Conservation (phyloP, 1,139 yeast genomes). For the Pichia norvegensis region DNA sequence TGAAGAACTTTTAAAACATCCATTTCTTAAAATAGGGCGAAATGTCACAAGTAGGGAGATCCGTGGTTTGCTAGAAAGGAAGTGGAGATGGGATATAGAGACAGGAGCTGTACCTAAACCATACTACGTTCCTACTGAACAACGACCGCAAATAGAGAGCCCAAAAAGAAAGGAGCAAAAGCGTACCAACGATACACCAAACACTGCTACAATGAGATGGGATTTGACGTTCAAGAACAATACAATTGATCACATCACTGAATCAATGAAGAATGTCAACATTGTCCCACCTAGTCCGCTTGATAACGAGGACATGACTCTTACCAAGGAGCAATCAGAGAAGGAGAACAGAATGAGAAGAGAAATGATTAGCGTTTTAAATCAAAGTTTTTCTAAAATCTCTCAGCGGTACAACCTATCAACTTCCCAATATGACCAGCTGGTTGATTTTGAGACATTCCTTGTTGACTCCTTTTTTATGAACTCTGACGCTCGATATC, state of each 20-base stretch:
- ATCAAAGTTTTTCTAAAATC: conserved; percentile 28
- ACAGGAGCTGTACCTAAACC: conserved; percentile 21
- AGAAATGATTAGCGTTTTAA: conserved; percentile 25
- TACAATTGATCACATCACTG: conserved; percentile 8
- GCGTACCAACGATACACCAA: background rate
- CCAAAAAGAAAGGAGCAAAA: background rate
- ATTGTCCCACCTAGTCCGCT: conserved; percentile 17
- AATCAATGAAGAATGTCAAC: conserved; percentile 6
- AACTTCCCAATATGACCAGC: conserved; percentile 27
- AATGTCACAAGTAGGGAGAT: conserved; percentile 14
- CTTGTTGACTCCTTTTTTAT: conserved; percentile 22
- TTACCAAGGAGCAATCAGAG: conserved; percentile 9
- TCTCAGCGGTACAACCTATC: conserved; percentile 25
- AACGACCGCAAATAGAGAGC: background rate
- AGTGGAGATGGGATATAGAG: conserved; percentile 27
- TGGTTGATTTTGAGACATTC: conserved; percentile 26
- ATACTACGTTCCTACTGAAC: conserved; percentile 22
- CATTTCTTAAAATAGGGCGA: conserved; percentile 31
- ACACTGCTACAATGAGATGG: conserved; percentile 7
- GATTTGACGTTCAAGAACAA: conserved; percentile 7
- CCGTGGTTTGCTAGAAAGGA: conserved; percentile 22
- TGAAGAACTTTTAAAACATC: conserved; percentile 35
- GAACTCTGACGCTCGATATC: conserved; percentile 22
- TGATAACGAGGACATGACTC: background rate
- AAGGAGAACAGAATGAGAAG: conserved; percentile 16